Conservation (phyloP, 768 basidiomycete genomes). For the Leccinum longicurvipes region DNA sequence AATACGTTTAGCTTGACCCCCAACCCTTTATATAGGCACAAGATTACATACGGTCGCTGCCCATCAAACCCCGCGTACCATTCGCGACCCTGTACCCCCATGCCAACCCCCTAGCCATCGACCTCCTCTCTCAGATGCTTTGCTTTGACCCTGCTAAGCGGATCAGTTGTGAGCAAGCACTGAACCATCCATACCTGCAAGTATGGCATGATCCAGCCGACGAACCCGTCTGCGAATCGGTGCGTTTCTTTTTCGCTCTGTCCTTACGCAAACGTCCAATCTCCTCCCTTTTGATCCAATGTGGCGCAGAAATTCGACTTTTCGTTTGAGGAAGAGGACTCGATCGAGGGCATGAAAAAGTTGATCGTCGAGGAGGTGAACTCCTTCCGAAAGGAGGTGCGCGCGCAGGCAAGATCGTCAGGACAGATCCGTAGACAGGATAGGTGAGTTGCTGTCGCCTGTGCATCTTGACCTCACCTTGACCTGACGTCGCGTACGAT, state of each 20-base stretch:
- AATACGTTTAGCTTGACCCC: not conserved
- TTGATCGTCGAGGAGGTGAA: slow-evolving; percentile 93
- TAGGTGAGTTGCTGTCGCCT: slow-evolving; percentile 46
- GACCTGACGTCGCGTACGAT: not conserved
- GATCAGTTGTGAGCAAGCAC: slow-evolving; percentile 92
- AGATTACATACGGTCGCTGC: slow-evolving; percentile 96
- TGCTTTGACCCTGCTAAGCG: slow-evolving; percentile 96
- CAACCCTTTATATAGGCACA: slow-evolving; percentile 61
- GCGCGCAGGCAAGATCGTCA: slow-evolving; percentile 71
- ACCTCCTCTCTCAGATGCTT: slow-evolving; percentile 86
- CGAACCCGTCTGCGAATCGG: slow-evolving; percentile 81
- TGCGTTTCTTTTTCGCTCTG: slow-evolving; percentile 31
- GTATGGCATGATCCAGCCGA: slow-evolving; percentile 99
- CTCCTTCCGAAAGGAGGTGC: slow-evolving; percentile 84
- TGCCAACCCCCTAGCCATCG: slow-evolving; percentile 92
- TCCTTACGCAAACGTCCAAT: not conserved
- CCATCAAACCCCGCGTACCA: slow-evolving; percentile 92
- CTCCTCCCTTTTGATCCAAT: not conserved
- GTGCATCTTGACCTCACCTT: not conserved
- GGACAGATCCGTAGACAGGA: slow-evolving; percentile 77
- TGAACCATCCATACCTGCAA: slow-evolving; percentile 90
- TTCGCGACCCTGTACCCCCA: slow-evolving; percentile 91
- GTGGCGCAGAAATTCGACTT: slow-evolving; percentile 79
- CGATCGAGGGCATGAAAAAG: slow-evolving; percentile 95
- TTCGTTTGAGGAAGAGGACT: slow-evolving; percentile 93